Conservation (phyloP, 805 yeast genomes). For the Tetrapisispora phaffii region DNA sequence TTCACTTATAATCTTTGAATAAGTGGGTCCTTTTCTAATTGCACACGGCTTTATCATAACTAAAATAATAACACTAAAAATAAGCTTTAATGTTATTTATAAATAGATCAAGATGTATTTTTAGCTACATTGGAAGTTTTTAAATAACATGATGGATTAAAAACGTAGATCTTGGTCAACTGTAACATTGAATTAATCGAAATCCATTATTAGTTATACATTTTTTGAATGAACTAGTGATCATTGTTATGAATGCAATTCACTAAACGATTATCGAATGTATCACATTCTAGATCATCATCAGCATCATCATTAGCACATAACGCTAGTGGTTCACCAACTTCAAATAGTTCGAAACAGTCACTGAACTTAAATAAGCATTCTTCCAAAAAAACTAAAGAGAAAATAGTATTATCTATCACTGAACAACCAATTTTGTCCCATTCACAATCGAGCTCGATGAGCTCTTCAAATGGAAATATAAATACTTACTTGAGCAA, state of each 20-base stretch:
- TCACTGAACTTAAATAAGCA: background rate
- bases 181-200: too few species aligned
- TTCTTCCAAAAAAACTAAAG: background rate
- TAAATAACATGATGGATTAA: too few species aligned
- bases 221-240: background rate
- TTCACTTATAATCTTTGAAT: too few species aligned
- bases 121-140: too few species aligned
- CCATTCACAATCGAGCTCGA: slow-evolving; percentile 1
- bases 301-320: slow-evolving; percentile 17
- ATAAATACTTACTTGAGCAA: background rate
- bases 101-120: too few species aligned
- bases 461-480: background rate
- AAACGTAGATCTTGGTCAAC: too few species aligned
- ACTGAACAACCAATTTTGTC: background rate
- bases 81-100: too few species aligned
- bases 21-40: too few species aligned
- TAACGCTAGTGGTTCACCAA: background rate
- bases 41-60: too few species aligned
- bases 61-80: too few species aligned
- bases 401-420: background rate
- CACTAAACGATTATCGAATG: slow-evolving; percentile 18
- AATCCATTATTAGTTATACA: too few species aligned
- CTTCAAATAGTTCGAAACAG: background rate
- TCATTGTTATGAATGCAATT: slow-evolving; percentile 16
- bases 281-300: slow-evolving; percentile 20